Conservation (phyloP, 1,284 basidiomycete species). For the Cryptococcus deneoformans region DNA sequence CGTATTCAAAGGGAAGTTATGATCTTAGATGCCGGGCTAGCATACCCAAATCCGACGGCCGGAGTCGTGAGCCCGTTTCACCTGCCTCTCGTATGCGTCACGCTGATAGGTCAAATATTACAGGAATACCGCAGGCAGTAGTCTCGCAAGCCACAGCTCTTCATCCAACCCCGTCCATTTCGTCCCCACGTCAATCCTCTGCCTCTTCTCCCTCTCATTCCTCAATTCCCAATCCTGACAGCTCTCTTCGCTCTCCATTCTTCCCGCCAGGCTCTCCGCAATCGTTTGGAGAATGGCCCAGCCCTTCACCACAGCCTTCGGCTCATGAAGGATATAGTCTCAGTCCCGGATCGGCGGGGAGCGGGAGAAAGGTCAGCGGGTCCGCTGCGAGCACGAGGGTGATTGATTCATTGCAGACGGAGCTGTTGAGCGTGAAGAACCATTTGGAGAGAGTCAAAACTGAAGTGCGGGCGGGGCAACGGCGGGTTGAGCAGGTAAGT, state of each 20-base stretch:
- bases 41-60: conserved; percentile 22
- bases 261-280: no score
- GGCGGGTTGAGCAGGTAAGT: conserved; percentile 28
- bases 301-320: not conserved
- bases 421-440: conserved; percentile 29
- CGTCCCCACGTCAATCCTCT: not conserved
- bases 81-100: not conserved
- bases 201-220: conserved; percentile 10
- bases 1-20: conserved; percentile 29
- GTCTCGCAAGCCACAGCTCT: conserved; percentile 35
- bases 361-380: not conserved
- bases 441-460: conserved; percentile 39
- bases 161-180: conserved; percentile 19
- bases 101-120: not conserved
- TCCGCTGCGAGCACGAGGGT: conserved; percentile 30
- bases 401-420: conserved; percentile 44
- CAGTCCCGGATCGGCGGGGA: not conserved
- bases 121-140: conserved; percentile 40
- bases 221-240: not conserved
- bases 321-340: not conserved
- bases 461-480: conserved; percentile 33
- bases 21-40: conserved; percentile 26
- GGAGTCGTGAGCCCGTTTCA: conserved; percentile 28
- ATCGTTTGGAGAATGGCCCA: not conserved
- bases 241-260: not conserved